Base-by-base conservation (phyloP, 2,329 filamentous ascomycete genomes). In the Sordariomycetes sp. region DNA sequence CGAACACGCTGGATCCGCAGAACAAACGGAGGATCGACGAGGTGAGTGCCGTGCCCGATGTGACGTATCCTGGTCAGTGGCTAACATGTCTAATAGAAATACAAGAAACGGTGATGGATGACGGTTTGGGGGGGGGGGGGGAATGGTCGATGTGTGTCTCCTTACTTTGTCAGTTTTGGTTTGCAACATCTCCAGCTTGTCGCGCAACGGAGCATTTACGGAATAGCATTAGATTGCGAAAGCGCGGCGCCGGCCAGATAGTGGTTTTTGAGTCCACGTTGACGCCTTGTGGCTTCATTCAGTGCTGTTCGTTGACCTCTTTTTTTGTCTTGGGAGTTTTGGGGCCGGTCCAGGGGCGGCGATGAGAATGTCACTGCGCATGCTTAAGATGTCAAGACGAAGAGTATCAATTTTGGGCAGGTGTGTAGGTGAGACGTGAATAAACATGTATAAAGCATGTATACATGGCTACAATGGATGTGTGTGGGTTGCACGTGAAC, bases 1-100 rank as follows among this genome's bases (percentile, higher is more conserved):
- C 90, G 0, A 99, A 99, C 69, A 84, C 88, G 53, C 76, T 99
- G 63, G 94, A 99, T 73, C 87, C 87, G 56, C 78, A 84, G 60
- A 91, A 96, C 67, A 74, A 86, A 66, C 80, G 89, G 65, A 84
- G 87, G 67, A 84, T 90, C 66, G 89, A 95, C 65, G 91, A 96
- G 77, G 92, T 96, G 74, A 82, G 90, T 85, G n/a, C 34, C 34
- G 3, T 56, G 12, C 13, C 34, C 25, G 53, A n/a, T 17, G 34
- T 57, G 36, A 2, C 5, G 25, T 13, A 32, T 22, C 50, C 22
- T 48, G 6, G 25, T 42, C n/a, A 10, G 3, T 32, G 60, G 34
- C 62, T 64, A 42, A 64, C 56, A 12, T 24, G 10, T 36, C 59
- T 22, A 35, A 20, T 62, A 77, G 75, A 77, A 77, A 76, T 77